phyloP scores from a whole-genome alignment of 768 basidiomycete genomes.

The Royoungia palumana region DNA sequence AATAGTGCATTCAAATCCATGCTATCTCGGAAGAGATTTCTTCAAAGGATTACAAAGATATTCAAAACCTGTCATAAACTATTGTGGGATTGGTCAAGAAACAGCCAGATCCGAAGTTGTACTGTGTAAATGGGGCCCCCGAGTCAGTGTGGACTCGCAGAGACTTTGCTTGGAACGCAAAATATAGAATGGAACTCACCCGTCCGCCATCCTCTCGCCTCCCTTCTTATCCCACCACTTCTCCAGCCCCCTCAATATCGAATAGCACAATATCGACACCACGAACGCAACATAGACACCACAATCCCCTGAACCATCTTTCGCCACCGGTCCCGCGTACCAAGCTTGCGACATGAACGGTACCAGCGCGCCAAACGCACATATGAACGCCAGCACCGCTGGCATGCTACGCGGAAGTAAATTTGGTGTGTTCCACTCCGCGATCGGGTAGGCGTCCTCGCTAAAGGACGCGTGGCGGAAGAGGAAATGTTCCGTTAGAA shows the following conservation, averaged over 20 bases:
- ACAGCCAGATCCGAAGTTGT: too few species aligned
- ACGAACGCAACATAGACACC: constrained; percentile 42
- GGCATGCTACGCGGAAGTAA: constrained; percentile 41
- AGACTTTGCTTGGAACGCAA: too few species aligned
- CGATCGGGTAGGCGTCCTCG: constrained; percentile 34
- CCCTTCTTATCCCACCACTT: constrained; percentile 8
- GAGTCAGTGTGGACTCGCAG: too few species aligned
- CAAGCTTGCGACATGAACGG: constrained; percentile 53
- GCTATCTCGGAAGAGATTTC: too few species aligned
- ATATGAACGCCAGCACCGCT: constrained; percentile 39
- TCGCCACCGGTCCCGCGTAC: constrained; percentile 50
- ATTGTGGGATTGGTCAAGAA: too few species aligned
- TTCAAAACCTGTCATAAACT: too few species aligned
- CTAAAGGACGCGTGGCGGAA: constrained; percentile 37
- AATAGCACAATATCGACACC: constrained; percentile 32
- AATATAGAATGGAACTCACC: not conserved
- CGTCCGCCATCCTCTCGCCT: not conserved
- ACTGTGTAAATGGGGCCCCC: too few species aligned
- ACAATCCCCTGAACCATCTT: constrained; percentile 44
- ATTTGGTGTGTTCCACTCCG: constrained; percentile 34
- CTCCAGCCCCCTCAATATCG: constrained; percentile 29
- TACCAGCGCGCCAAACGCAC: constrained; percentile 38
- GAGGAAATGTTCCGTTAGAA: constrained; percentile 43
- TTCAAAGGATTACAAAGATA: too few species aligned
- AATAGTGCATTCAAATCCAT: too few species aligned